Evolutionary conservation across 2,329 filamentous ascomycete genomes (phyloP).

Genomic region (Lachnellula willkommii): DNA sequence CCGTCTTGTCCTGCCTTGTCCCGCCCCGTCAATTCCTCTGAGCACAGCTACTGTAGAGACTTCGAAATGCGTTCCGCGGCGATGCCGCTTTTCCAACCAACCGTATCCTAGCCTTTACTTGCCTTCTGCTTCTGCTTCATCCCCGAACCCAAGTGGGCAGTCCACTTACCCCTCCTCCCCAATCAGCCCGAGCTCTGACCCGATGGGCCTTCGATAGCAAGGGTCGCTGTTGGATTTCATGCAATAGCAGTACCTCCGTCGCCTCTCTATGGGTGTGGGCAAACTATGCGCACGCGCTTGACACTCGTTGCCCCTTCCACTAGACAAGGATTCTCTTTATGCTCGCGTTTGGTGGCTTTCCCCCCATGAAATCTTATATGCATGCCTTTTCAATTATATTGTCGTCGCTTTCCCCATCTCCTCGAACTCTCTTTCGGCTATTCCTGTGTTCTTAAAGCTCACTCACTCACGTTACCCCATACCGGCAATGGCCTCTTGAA

Average conservation of each 20-base stretch:
- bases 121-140: too few relatives aligned
- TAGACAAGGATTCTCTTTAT: conserved; percentile 6
- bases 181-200: too few relatives aligned
- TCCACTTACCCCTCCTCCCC: too few relatives aligned
- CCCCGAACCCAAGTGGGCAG: too few relatives aligned
- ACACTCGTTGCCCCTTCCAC: not conserved
- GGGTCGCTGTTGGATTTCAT: too few relatives aligned
- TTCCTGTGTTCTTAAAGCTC: conserved; percentile 4
- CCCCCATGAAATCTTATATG: conserved; percentile 17
- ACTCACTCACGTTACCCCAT: conserved; percentile 3
- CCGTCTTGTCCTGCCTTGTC: too few relatives aligned
- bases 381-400: conserved; percentile 18
- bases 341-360: conserved; percentile 10
- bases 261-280: not conserved
- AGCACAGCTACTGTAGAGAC: too few relatives aligned
- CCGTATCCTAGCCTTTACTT: too few relatives aligned
- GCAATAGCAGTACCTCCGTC: not conserved
- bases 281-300: not conserved
- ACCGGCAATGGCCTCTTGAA: conserved; percentile 19
- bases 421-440: conserved; percentile 5
- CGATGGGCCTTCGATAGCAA: too few relatives aligned
- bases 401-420: conserved; percentile 13
- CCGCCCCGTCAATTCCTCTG: too few relatives aligned
- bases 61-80: too few relatives aligned
- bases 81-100: too few relatives aligned